Evolutionary conservation across 495 filamentous ascomycete species (phyloP), one percentile per base, ranked within the genome.

Genomic region (Clavariopsis aquatica): DNA sequence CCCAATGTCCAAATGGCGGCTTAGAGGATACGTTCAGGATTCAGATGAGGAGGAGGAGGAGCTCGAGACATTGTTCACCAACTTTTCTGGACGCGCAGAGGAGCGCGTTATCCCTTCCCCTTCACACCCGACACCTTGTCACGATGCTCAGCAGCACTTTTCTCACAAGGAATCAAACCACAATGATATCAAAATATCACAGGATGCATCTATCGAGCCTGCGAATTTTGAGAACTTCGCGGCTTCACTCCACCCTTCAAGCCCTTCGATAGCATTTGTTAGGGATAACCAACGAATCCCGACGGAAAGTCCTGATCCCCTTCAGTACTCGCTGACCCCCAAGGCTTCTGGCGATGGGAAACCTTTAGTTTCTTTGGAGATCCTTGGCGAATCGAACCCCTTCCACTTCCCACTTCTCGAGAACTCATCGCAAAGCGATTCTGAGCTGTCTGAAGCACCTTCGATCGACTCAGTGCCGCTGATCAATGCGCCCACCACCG

Each of bases 11-110:
- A 47, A 59, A 65, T 71, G 69, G 69, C 60, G 61, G 38, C 34
- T 55, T 20, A 65, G 23, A 61, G 65, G 65, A 27, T 68, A 51
- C 26, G 69, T 71, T 34, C 55, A 68, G 45, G 69, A 71, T 31
- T 68, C 69, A 8, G 69, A 71, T 59, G 69, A 67, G 36, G 68
- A 71, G 46, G 69, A 68, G 19, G 69, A 71, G 38, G 69, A 68
- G 31, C 22, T 68, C 17, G 65, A 71, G 19, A 63, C 28, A n/a
- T 23, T 43, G 6, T 58, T 55, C 19, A 58, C 31, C 24, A 41
- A 46, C 19, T 59, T 64, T 1, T 24, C 46, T 1, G 31, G n/a
- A 27, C 22, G 23, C n/a, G 55, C 28, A 2, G 31, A 49, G 22
- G 47, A 55, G 38, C 49, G 49, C 55, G 47, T 49, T 28, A 24